A percentile compares a stretch with the other conserved stretches of the same genome.
Evolutionary conservation across 208 protist species (phyloP).

Genomic region (Angomonas ambiguus): DNA sequence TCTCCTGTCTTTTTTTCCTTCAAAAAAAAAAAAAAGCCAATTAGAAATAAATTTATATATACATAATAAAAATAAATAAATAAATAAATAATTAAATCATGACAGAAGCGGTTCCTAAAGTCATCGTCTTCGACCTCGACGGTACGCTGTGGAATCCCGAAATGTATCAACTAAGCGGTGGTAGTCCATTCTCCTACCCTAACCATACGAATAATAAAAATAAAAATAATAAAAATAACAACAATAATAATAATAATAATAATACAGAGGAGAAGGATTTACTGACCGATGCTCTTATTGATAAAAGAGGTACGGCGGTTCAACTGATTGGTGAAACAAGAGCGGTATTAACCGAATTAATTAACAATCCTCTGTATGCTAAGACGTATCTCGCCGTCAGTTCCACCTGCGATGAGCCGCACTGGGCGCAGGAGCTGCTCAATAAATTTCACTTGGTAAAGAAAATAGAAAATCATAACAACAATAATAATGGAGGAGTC

Average conservation of each 20-base stretch:
- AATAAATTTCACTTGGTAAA: conserved; percentile 41
- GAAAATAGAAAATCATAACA: conserved; percentile 6
- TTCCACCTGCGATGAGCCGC: conserved; percentile 83
- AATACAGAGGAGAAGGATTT: neutral
- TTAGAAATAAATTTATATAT: neutral
- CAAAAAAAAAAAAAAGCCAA: neutral
- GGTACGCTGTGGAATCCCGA: conserved; percentile 87
- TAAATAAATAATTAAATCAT: neutral
- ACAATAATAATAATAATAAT: conserved; percentile 6
- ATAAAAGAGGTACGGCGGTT: conserved; percentile 49
- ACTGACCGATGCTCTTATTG: conserved; percentile 41
- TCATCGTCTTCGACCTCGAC: conserved; percentile 90
- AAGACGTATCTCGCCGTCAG: conserved; percentile 70
- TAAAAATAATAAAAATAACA: neutral
- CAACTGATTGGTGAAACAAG: conserved; percentile 76
- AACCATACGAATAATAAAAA: conserved; percentile 18
- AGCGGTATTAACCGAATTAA: conserved; percentile 53
- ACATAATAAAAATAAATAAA: neutral
- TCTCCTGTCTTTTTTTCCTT: neutral
- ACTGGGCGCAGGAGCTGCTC: conserved; percentile 78
- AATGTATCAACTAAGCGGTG: conserved; percentile 87
- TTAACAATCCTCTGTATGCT: conserved; percentile 38
- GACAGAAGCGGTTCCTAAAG: conserved; percentile 28
- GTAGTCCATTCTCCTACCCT: conserved; percentile 64
- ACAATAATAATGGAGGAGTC: neutral